Percentiles rank a stretch among this genome's conserved stretches.
phyloP scores from a whole-genome alignment of 2,329 filamentous ascomycete species.

The Stachybotrys chlorohalonatus region DNA sequence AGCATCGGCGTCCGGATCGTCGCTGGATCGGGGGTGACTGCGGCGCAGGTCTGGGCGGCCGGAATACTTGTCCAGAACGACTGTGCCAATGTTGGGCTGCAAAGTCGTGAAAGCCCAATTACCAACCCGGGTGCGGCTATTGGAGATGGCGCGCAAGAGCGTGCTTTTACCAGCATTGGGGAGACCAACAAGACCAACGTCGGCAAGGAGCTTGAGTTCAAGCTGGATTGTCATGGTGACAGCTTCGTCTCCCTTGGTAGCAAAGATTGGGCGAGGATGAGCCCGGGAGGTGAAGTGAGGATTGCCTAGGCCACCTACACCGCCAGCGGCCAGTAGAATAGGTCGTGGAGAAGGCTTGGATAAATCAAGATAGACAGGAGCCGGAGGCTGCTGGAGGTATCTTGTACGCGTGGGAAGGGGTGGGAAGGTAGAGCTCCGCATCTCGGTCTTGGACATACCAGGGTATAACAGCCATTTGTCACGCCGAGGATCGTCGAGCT shows the following conservation, averaged over 20 bases:
- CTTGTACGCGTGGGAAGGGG: conserved; percentile 42
- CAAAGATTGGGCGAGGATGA: conserved; percentile 73
- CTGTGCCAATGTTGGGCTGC: conserved; percentile 90
- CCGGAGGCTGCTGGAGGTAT: conserved; percentile 57
- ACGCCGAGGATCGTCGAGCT: conserved; percentile 37
- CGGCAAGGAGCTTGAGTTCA: conserved; percentile 89
- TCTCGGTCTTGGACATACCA: conserved; percentile 62
- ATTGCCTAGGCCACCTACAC: conserved; percentile 84
- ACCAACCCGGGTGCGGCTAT: conserved; percentile 80
- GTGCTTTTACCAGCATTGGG: conserved; percentile 97
- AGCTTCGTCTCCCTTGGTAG: conserved; percentile 75
- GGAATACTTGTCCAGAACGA: conserved; percentile 80
- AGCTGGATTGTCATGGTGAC: conserved; percentile 74
- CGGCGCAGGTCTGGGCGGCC: conserved; percentile 54
- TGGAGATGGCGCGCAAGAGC: conserved; percentile 75
- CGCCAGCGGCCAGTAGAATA: conserved; percentile 77
- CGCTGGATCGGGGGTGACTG: conserved; percentile 19
- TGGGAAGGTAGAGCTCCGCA: conserved; percentile 43
- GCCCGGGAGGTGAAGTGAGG: conserved; percentile 79
- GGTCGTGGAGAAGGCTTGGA: conserved; percentile 72
- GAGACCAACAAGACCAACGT: conserved; percentile 87
- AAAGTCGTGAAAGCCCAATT: conserved; percentile 97
- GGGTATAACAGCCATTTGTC: conserved; percentile 85
- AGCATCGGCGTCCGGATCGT: conserved; percentile 32
- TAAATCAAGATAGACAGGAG: conserved; percentile 65